Evolutionary conservation across 345 rosid species (phyloP).

Genomic region (Populus davidiana): DNA sequence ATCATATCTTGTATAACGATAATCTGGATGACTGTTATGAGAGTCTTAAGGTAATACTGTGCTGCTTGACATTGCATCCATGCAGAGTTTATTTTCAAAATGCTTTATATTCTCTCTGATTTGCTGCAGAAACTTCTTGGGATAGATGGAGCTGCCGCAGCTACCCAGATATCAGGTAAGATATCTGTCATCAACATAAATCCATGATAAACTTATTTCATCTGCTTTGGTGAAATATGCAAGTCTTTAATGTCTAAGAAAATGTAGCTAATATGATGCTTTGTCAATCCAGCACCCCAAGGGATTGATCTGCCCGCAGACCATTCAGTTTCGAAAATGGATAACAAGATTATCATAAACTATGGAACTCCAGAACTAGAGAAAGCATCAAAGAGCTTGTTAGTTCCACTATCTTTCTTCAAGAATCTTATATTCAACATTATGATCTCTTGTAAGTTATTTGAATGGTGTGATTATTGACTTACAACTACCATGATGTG

Average conservation of each 20-base stretch:
- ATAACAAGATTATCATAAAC: slow-evolving; percentile 47
- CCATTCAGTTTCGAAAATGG: slow-evolving; percentile 43
- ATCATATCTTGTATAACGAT: slow-evolving; percentile 64
- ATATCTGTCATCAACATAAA: background rate
- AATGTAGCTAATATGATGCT: slow-evolving; percentile 16
- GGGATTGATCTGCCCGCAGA: slow-evolving; percentile 55
- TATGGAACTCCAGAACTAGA: slow-evolving; percentile 35
- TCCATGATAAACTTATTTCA: background rate
- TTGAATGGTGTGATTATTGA: slow-evolving; percentile 3
- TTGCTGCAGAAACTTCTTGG: slow-evolving; percentile 55
- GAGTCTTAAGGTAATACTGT: slow-evolving; percentile 62
- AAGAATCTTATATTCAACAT: background rate
- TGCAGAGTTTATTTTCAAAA: background rate
- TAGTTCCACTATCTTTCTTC: slow-evolving; percentile 15
- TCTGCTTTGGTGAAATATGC: background rate
- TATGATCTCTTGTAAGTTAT: background rate
- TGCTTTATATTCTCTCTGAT: background rate
- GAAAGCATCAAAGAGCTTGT: slow-evolving; percentile 54
- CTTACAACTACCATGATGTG: background rate
- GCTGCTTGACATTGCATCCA: background rate
- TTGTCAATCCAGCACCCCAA: slow-evolving; percentile 41
- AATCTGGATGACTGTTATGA: slow-evolving; percentile 74
- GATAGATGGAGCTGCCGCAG: slow-evolving; percentile 35
- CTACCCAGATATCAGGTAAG: slow-evolving; percentile 54
- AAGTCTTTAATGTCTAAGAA: slow-evolving; percentile 1